These are phyloP conservation scores for Aspergillus heteromorphus DNA, from an alignment of 495 filamentous ascomycete species.

Conservation along the genomic window DNA sequence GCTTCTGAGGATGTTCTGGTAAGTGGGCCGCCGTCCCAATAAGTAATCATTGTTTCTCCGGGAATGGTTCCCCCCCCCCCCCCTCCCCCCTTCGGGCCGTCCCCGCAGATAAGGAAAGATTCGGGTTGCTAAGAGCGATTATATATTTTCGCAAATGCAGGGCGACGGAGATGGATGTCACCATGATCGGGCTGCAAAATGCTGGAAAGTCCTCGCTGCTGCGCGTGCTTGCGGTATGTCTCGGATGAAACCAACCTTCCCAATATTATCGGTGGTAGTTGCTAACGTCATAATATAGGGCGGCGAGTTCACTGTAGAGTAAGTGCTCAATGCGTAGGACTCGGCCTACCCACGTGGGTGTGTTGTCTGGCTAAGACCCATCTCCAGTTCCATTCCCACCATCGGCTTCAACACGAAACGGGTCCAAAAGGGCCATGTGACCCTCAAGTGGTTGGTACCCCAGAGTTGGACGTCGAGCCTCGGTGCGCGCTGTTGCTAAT, in stretches of 20 bases:
- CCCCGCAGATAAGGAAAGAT: constrained; percentile 29
- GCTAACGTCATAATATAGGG: constrained; percentile 55
- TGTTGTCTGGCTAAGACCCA: constrained; percentile 33
- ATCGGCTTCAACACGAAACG: constrained; percentile 99
- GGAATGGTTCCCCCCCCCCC: constrained; percentile 14
- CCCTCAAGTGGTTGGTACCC: constrained; percentile 75
- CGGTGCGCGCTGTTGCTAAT: constrained; percentile 14
- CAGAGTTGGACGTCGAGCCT: neutral
- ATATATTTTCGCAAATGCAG: constrained; percentile 41
- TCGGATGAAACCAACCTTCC: neutral
- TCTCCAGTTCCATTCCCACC: constrained; percentile 86
- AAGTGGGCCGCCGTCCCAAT: constrained; percentile 47
- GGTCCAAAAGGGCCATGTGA: constrained; percentile 97
- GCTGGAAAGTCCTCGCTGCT: constrained; percentile 95
- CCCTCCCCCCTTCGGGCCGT: constrained; percentile 27
- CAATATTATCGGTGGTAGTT: constrained; percentile 1
- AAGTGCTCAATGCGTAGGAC: constrained; percentile 43
- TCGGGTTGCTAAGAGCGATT: constrained; percentile 20
- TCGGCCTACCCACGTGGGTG: neutral
- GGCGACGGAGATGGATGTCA: constrained; percentile 99
- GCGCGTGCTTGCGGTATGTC: constrained; percentile 85
- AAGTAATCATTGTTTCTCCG: constrained; percentile 17
- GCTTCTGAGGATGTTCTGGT: constrained; percentile 97
- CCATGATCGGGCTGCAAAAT: constrained; percentile 98
- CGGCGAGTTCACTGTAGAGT: constrained; percentile 99